Percentiles rank a stretch among this genome's conserved stretches.
These are phyloP conservation scores for Cladosporium sp. DNA, from an alignment of 2,329 filamentous ascomycete genomes.

Conservation along the genomic window DNA sequence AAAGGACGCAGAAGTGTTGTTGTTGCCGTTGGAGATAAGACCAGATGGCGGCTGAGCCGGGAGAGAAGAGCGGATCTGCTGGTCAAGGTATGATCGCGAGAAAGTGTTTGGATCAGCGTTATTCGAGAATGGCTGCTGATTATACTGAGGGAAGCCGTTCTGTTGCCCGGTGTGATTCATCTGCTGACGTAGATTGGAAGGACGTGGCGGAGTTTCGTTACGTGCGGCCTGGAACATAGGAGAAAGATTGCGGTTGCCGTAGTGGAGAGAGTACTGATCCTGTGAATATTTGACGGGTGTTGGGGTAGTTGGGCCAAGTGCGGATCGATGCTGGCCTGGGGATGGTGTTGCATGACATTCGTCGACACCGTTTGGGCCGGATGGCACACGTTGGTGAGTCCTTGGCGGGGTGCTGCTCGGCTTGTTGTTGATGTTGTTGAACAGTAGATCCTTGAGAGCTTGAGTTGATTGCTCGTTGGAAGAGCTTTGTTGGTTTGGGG, in stretches of 20 bases:
- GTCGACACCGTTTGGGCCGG: constrained; percentile 23
- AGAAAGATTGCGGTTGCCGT: constrained; percentile 51
- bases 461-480: constrained; percentile 31
- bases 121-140: constrained; percentile 20
- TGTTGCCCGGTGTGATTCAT: constrained; percentile 27
- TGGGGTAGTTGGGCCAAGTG: constrained; percentile 31
- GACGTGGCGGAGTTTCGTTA: constrained; percentile 42
- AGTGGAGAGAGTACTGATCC: constrained; percentile 36
- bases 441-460: constrained; percentile 48
- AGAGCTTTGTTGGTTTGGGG: neutral
- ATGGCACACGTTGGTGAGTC: constrained; percentile 24
- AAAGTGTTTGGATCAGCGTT: constrained; percentile 29
- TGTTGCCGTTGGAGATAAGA: constrained; percentile 16
- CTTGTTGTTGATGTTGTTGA: constrained; percentile 31
- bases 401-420: constrained; percentile 25
- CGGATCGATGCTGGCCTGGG: constrained; percentile 38
- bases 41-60: constrained; percentile 21
- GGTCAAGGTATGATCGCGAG: constrained; percentile 36
- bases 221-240: constrained; percentile 51
- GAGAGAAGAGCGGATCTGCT: constrained; percentile 31
- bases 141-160: constrained; percentile 20
- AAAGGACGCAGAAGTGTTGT: neutral
- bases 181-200: constrained; percentile 47
- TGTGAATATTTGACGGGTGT: constrained; percentile 29
- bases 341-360: constrained; percentile 37